Conservation (phyloP, 495 filamentous ascomycete species). For the Barbatosphaeria neglecta region DNA sequence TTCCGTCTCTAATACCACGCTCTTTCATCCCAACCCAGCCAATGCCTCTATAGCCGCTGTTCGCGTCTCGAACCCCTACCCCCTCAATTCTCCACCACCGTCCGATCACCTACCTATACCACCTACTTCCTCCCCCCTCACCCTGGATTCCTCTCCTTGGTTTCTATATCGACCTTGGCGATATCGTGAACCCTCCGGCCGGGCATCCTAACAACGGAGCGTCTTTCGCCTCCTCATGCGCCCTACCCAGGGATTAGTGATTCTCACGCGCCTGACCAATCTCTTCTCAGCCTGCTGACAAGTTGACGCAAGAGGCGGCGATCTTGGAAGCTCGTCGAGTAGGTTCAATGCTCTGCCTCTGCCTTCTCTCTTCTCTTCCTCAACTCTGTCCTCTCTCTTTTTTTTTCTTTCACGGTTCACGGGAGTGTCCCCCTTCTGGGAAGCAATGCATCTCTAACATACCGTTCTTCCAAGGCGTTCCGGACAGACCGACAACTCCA, state of each 20-base stretch:
- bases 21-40: not conserved
- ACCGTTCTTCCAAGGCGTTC: no score
- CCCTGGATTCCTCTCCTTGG: no score
- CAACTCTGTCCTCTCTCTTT: not conserved
- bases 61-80: not conserved
- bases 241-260: not conserved
- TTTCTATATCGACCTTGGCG: no score
- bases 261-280: not conserved
- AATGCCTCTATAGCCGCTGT: not conserved
- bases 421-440: no score
- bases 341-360: not conserved
- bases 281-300: not conserved
- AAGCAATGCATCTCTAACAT: no score
- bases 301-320: not conserved
- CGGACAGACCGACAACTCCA: no score
- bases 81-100: not conserved
- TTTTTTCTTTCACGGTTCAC: not conserved
- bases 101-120: not conserved
- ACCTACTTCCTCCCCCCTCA: not conserved
- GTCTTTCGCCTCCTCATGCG: not conserved
- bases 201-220: no score
- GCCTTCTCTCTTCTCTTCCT: not conserved
- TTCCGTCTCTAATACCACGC: not conserved
- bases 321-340: not conserved
- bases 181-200: no score